Percentiles rank a stretch among this genome's conserved stretches.
phyloP scores from a whole-genome alignment of 768 basidiomycete genomes.

The Pleurotus pulmonarius region DNA sequence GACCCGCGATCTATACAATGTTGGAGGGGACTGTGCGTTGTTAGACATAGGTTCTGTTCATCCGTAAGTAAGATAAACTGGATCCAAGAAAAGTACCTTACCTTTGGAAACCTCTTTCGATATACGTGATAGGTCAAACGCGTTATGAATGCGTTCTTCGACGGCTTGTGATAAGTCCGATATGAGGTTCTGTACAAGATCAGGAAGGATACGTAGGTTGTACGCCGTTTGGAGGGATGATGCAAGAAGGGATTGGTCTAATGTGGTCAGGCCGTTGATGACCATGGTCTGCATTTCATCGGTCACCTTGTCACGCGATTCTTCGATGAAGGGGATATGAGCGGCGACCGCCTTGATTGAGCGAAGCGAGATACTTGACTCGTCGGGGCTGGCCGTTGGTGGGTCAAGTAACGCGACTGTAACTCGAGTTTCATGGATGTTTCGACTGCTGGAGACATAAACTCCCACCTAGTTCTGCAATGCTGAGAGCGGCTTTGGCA shows the following conservation, averaged over 20 bases:
- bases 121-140: conserved; percentile 85
- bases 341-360: conserved; percentile 68
- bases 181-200: conserved; percentile 76
- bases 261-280: conserved; percentile 65
- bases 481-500: conserved; percentile 90
- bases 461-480: conserved; percentile 80
- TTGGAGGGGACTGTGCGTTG: conserved; percentile 34
- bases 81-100: conserved; percentile 17
- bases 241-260: conserved; percentile 86
- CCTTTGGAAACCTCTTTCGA: conserved; percentile 88
- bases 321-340: conserved; percentile 70
- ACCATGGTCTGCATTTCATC: conserved; percentile 93
- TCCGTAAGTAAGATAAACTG: conserved; percentile 7
- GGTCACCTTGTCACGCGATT: conserved; percentile 65
- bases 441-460: conserved; percentile 8
- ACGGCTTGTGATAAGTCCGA: conserved; percentile 80
- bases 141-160: conserved; percentile 71
- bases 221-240: conserved; percentile 95
- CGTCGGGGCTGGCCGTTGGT: conserved; percentile 13
- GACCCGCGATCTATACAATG: conserved; percentile 75
- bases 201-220: conserved; percentile 83
- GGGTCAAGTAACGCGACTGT: conserved; percentile 48
- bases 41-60: conserved; percentile 18
- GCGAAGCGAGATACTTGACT: conserved; percentile 52
- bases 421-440: neutral